Base-by-base conservation (phyloP, 768 basidiomycete genomes). In the Saitozyma podzolica region DNA sequence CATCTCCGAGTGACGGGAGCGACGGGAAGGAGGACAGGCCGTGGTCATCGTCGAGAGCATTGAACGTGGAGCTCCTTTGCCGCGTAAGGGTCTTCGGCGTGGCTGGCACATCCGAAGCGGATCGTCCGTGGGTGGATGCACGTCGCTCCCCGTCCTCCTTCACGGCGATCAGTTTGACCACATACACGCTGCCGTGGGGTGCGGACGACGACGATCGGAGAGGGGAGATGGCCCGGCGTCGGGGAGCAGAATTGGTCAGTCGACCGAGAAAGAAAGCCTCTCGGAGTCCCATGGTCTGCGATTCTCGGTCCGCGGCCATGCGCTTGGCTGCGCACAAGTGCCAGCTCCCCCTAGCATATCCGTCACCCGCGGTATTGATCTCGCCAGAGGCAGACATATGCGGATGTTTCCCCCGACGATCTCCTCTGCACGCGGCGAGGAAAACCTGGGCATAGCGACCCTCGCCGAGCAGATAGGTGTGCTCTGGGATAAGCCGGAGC, bases 271-370 rank as follows among this genome's bases (percentile, higher is more conserved):
- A 80, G 69, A 78, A 78, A 2, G 79, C 80, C 63, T 82, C 82
- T 56, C 77, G 71, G 16, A 80, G 56, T 0, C 80, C 81, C 62
- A 80, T 72, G 8, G 75, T 69, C 56, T 81, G 78, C 9, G 73
- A 73, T 57, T 82, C 80, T 29, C 73, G 69, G 59, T 82, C 82
- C 0, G 75, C 67, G 4, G 73, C 67, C 29, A 80, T 58, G 11
- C 78, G 65, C 68, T 82, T 82, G n/a, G 76, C 80, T 0, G 81
- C 81, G 58, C 82, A 82, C 6, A 82, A 58, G 19, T 54, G 60
- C 78, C 82, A 78, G n/a, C 50, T 59, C n/a, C 62, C 64, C 37
- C 61, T 64, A n/a, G 45, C 41, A 20, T 56, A 11, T 14, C 66
- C 60, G 58, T 65, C 67, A 47, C 42, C 51, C 29, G 39, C 58